Evolutionary conservation across 495 filamentous ascomycete species (phyloP), one percentile per base, ranked within the genome.

Genomic region (Xylaria cubensis): DNA sequence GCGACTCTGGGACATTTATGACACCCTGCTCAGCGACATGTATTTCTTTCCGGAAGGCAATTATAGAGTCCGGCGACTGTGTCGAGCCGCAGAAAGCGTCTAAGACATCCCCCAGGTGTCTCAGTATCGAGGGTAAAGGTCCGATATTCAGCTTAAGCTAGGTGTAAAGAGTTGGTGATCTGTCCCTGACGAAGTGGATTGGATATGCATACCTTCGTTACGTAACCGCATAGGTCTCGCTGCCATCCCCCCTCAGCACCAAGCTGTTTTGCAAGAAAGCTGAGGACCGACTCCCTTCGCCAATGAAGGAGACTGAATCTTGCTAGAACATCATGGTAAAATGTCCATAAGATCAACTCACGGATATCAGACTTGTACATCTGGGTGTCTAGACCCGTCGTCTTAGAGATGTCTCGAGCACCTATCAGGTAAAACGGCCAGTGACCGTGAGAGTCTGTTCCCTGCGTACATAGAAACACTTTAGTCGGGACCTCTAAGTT

Each of bases 311-410:
- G 65, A 48, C 76, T 78, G 67, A 83, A 83, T 58, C 75, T 75
- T 12, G 75, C 74, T 32, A 80, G 71, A 8, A 82, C 79, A 68
- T 79, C 79, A 58, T 83, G 78, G 62, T 83, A 82, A 50, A 78
- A 78, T 36, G 80, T 77, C 81, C 81, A 83, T 67, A 81, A 74
- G 42, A 80, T 50, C 64, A 83, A 61, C 24, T 69, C 71, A 41
- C 72, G 66, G 21, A 80, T 59, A 58, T 80, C 76, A 26, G 58
- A 46, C 12, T 8, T 72, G 44, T 34, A 55, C 39, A 58, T 64
- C 13, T 70, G 69, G 32, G 69, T 50, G 44, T 72, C 70, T 42
- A 75, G 42, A 66, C 79, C 78, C 9, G 80, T 56, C 13, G 70
- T 42, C 64, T 75, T 79, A 55, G 70, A 72, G 72, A 69, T 62